Evolutionary conservation across 2,329 filamentous ascomycete species (phyloP), one percentile per base, ranked within the genome.

Genomic region (Botrytis aclada): DNA sequence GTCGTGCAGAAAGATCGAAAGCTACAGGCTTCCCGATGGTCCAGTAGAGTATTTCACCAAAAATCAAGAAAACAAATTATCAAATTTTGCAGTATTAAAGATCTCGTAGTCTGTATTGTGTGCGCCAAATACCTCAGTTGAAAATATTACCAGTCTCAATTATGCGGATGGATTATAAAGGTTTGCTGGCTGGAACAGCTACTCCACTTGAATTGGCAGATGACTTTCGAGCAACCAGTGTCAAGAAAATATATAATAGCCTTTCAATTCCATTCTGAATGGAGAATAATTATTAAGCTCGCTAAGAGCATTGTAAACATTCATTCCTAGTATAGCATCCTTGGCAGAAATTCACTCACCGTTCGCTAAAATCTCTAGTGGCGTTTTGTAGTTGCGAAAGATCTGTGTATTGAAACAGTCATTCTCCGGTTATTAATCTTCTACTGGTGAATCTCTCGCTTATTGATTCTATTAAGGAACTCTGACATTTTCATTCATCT

Each of bases 41-140:
- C 3, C 12, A 1, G 47, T 54, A 0, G 7, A 16, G 5, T 5
- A 16, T 54, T 5, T n/a, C 3, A 16, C 25, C 25, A 54, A 54
- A 8, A 54, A 7, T 6, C 8, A 0, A 1, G 6, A 16, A n/a
- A 16, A 54, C 2, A 54, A 51, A 20, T n/a, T 4, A 1, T 54
- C 12, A 7, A 54, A n/a, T 0, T 54, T n/a, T 2, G 12, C 2
- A n/a, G 14, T n/a, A 8, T 2, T n/a, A 6, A 25, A 16, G 0
- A n/a, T 7, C n/a, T 3, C n/a, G 1, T 12, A 6, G n/a, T 54
- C 12, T 9, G 12, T 6, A 7, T 6, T 14, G 12, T n/a, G 3
- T 7, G 12, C 25, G 5, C 12, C 12, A 8, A 1, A 32, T n/a
- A 1, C 0, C 9, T 3, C 14, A 18, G 14, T 14, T 56, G 0